Conservation (phyloP, 2,329 filamentous ascomycete genomes). For the Fusarium sterilihyphosum region DNA sequence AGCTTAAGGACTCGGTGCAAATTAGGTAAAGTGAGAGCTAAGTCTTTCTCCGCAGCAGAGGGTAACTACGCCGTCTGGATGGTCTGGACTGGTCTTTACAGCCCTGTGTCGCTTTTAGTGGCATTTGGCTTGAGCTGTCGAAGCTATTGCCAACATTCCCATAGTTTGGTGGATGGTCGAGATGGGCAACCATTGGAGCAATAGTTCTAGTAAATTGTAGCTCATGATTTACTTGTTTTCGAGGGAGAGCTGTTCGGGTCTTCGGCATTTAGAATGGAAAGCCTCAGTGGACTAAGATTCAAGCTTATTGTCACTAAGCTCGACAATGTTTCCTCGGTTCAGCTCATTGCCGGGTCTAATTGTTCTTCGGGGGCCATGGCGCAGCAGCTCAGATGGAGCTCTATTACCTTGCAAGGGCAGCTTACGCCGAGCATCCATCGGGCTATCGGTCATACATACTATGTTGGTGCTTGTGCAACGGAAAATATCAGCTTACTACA, state of each 20-base stretch:
- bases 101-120: neutral
- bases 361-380: neutral
- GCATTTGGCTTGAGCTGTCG: neutral
- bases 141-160: neutral
- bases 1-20: slow-evolving; percentile 21
- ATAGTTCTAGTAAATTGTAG: neutral
- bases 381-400: neutral
- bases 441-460: neutral
- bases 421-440: neutral
- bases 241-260: neutral
- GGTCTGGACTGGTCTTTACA: neutral
- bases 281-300: neutral
- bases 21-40: neutral
- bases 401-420: neutral
- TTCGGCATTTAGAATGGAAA: neutral
- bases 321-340: neutral
- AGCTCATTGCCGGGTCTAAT: neutral
- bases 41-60: neutral
- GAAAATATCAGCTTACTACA: slow-evolving; percentile 6
- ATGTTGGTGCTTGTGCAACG: neutral
- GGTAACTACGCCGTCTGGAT: neutral
- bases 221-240: neutral
- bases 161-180: neutral
- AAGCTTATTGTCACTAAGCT: neutral
- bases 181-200: neutral